Percentiles rank a stretch among this genome's conserved stretches.
Conservation (phyloP, 192 early-diverging fungal genomes). For the Entomortierella parvispora region DNA sequence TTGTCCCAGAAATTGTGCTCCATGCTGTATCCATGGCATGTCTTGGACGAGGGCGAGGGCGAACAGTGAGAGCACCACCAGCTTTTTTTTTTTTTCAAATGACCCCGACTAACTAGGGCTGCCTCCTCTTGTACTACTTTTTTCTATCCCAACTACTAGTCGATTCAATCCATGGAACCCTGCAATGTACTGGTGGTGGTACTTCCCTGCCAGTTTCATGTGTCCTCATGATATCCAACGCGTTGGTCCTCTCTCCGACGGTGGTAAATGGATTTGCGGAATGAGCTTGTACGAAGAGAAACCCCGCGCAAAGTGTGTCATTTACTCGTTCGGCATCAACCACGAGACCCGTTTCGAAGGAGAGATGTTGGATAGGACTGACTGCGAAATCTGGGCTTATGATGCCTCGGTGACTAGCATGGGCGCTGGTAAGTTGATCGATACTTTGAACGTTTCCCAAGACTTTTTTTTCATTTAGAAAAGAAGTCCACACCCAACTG, state of each 20-base stretch:
- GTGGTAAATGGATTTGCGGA: slow-evolving; percentile 44
- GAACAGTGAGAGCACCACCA: no score
- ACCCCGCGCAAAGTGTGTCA: slow-evolving; percentile 36
- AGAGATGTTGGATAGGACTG: slow-evolving; percentile 38
- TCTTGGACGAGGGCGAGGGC: not conserved
- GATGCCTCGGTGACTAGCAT: slow-evolving; percentile 32
- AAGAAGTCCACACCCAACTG: not conserved
- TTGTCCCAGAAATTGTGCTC: no score
- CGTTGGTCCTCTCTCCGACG: slow-evolving; percentile 43
- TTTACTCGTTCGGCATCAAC: slow-evolving; percentile 50
- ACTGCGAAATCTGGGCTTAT: slow-evolving; percentile 45
- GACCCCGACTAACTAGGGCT: not conserved
- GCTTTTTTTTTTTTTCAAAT: no score
- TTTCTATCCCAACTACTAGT: not conserved
- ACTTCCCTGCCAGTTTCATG: slow-evolving; percentile 41
- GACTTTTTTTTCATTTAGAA: no score
- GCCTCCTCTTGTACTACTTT: no score
- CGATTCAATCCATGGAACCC: slow-evolving; percentile 33
- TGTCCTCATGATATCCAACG: slow-evolving; percentile 46
- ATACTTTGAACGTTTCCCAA: not conserved
- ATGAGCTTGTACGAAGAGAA: slow-evolving; percentile 39
- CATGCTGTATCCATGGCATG: no score
- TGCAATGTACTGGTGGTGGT: slow-evolving; percentile 44
- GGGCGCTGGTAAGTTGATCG: slow-evolving; percentile 20
- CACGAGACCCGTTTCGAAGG: slow-evolving; percentile 40